Conservation (phyloP, 805 yeast genomes). For the Zygosaccharomyces gambellarensis region DNA sequence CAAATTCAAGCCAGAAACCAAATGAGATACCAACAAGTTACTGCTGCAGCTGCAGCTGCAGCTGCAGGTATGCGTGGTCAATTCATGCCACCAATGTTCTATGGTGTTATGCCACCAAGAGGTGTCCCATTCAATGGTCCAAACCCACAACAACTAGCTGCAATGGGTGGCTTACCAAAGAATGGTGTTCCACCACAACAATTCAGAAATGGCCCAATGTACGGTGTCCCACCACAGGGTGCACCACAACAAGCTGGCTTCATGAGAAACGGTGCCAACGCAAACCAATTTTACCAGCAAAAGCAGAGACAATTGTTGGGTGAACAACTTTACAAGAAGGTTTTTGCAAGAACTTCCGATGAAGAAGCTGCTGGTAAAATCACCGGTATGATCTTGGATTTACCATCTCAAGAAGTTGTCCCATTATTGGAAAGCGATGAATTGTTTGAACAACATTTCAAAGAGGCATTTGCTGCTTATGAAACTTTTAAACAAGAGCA, state of each 20-base stretch:
- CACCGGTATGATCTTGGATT: conserved; percentile 97
- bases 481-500: conserved; percentile 72
- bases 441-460: conserved; percentile 82
- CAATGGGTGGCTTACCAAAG: conserved; percentile 58
- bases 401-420: conserved; percentile 87
- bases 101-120: conserved; percentile 68
- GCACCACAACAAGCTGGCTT: conserved; percentile 57
- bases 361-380: conserved; percentile 97
- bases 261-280: conserved; percentile 35
- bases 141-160: conserved; percentile 73
- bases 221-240: conserved; percentile 77
- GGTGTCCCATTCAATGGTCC: conserved; percentile 76
- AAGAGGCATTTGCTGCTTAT: conserved; percentile 92
- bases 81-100: conserved; percentile 39
- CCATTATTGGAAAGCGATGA: conserved; percentile 86
- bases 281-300: conserved; percentile 59
- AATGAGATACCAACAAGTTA: conserved; percentile 96
- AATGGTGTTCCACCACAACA: conserved; percentile 57
- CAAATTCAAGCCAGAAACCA: conserved; percentile 98
- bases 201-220: conserved; percentile 70
- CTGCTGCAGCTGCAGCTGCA: conserved; percentile 46
- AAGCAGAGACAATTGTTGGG: conserved; percentile 97
- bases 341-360: conserved; percentile 80
- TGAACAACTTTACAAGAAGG: conserved; percentile 93
- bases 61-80: conserved; percentile 39